A percentile compares a stretch with the other conserved stretches of the same genome.
phyloP scores from a whole-genome alignment of 2,329 filamentous ascomycete genomes.

The Emergomyces africanus region DNA sequence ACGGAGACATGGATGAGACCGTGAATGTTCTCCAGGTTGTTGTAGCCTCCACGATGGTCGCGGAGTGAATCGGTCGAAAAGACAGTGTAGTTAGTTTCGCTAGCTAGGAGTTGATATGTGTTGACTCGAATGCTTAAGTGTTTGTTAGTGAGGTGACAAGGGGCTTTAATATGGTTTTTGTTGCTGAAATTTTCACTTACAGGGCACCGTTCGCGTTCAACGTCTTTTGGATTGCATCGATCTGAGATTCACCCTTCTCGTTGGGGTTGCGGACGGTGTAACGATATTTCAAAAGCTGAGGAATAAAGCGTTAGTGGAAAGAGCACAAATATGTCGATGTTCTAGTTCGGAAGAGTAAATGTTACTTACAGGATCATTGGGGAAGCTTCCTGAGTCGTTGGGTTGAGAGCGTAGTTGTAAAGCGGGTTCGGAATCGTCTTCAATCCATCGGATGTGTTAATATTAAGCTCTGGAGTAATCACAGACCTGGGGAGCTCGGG shows the following conservation, averaged over 20 bases:
- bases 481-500: constrained; percentile 25
- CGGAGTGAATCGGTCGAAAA: constrained; percentile 13
- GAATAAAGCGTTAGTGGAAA: neutral
- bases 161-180: neutral
- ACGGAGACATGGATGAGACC: constrained; percentile 40
- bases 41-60: constrained; percentile 10
- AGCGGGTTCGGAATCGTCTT: constrained; percentile 33
- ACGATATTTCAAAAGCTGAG: constrained; percentile 9
- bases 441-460: constrained; percentile 30
- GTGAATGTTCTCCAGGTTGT: constrained; percentile 34
- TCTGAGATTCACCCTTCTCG: constrained; percentile 8
- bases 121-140: constrained; percentile 11
- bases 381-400: constrained; percentile 13
- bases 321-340: neutral
- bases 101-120: constrained; percentile 19
- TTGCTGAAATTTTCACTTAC: constrained; percentile 7
- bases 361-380: constrained; percentile 9
- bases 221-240: constrained; percentile 8
- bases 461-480: constrained; percentile 25
- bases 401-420: constrained; percentile 29
- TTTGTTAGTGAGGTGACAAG: neutral
- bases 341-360: neutral
- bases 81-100: constrained; percentile 16
- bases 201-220: constrained; percentile 13
- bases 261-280: constrained; percentile 13